Conservation (phyloP, 164 flowering plant genomes). For the Paratinospora sagittata region DNA sequence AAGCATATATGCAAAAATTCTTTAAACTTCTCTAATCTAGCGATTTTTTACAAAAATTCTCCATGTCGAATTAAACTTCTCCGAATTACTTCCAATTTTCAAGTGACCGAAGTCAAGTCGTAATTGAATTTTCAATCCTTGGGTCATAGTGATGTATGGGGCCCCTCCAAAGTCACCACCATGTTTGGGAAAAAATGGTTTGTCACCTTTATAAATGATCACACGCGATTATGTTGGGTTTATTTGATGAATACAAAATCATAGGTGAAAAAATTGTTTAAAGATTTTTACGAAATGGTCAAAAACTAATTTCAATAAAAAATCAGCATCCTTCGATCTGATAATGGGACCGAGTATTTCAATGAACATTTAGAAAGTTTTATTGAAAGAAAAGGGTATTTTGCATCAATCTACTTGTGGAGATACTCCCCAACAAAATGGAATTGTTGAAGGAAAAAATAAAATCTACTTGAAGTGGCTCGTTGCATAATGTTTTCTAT, state of each 20-base stretch:
- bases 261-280: not conserved
- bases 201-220: constrained; percentile 8
- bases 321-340: not conserved
- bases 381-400: not conserved
- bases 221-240: not conserved
- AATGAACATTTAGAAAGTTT: not conserved
- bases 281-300: not conserved
- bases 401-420: not conserved
- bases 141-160: constrained; percentile 4
- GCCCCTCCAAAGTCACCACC: not conserved
- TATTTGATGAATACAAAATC: not conserved
- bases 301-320: not conserved
- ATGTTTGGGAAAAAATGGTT: not conserved
- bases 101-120: too few species aligned
- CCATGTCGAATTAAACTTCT: too few species aligned
- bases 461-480: not conserved
- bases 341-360: not conserved
- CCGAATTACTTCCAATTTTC: too few species aligned
- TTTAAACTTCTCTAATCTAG: too few species aligned
- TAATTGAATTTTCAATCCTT: too few species aligned
- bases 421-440: constrained; percentile 9
- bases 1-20: too few species aligned
- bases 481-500: not conserved
- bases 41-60: too few species aligned
- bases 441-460: constrained; percentile 10